Base-by-base conservation (phyloP, 345 rosid genomes). In the Anastatica hierochuntica region DNA sequence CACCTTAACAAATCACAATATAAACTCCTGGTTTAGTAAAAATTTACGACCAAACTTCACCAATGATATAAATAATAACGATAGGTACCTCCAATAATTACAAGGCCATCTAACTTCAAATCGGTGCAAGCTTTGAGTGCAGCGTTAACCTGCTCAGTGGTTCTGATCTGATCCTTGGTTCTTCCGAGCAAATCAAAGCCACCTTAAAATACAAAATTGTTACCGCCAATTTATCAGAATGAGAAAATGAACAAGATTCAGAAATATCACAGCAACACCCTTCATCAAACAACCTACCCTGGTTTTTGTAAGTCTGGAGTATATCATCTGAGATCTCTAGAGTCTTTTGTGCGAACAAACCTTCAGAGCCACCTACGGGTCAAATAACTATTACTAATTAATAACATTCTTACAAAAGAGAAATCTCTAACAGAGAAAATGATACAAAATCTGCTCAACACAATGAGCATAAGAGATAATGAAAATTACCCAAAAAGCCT, bases 131-230 rank as follows among this genome's bases (percentile, higher is more conserved):
- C 75, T 40, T 69, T 69, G 45, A 88, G 58, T 14, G 95, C 83
- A 61, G 97, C 88, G 23, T 81, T 83, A 63, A 85, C 97, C 77
- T 92, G 98, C 77, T 92, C 97, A 6, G 86, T 88, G 23, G 96
- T 84, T 75, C 84, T 79, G 63, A 92, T 88, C 68, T 92, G 98
- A 88, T 92, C 98, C 65, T 85, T 78, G 33, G 98, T 92, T 64
- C 98, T 76, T 47, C 98, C 98, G 15, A 92, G 76, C 76, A 92
- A 73, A 74, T 92, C 96, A 77, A 82, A 92, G 56, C 98, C 98
- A 66, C 98, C 96, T 92, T 44, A 46, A 18, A 60, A 49, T 62
- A 47, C 18, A 56, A 43, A 36, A n/a, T n/a, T 49, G 41, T 15
- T 49, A 18, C 51, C 10, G 8, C 45, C 45, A 53, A 56, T 15